phyloP scores from a whole-genome alignment of 208 protist genomes.

The Lotmaria passim region DNA sequence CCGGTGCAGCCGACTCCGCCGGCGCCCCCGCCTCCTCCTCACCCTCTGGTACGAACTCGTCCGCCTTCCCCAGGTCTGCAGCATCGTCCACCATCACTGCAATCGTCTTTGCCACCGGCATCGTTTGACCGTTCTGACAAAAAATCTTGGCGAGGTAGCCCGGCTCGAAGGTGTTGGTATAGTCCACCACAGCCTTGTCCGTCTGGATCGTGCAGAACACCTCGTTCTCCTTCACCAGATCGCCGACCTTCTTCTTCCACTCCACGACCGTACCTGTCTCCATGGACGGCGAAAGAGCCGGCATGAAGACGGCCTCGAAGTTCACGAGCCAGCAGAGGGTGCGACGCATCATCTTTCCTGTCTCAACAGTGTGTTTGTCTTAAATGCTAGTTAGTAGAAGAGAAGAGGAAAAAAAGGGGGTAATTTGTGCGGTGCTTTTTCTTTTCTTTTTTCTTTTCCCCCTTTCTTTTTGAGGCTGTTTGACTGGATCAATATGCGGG shows the following conservation, averaged over 20 bases:
- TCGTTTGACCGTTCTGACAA: constrained; percentile 72
- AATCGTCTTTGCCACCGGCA: constrained; percentile 84
- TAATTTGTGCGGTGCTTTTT: background rate
- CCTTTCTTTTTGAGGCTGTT: background rate
- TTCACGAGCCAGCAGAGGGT: constrained; percentile 66
- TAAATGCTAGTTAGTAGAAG: no score
- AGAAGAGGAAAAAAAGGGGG: no score
- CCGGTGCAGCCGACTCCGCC: background rate
- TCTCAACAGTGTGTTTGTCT: no score
- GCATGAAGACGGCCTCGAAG: constrained; percentile 85
- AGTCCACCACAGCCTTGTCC: constrained; percentile 98
- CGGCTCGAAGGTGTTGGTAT: constrained; percentile 93
- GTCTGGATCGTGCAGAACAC: constrained; percentile 96
- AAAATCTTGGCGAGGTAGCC: constrained; percentile 97
- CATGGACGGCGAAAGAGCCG: constrained; percentile 88
- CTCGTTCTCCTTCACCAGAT: constrained; percentile 93
- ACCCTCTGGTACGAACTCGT: constrained; percentile 40
- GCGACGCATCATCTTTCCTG: constrained; percentile 84
- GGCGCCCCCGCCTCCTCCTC: constrained; percentile 2
- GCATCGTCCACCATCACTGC: constrained; percentile 88
- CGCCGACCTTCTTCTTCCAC: constrained; percentile 94
- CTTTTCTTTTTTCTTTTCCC: background rate
- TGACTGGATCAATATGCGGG: background rate
- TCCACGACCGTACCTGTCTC: constrained; percentile 82
- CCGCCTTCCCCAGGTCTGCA: constrained; percentile 73